phyloP scores from a whole-genome alignment of 176 grass and related monocot species.

The Juncus effusus region DNA sequence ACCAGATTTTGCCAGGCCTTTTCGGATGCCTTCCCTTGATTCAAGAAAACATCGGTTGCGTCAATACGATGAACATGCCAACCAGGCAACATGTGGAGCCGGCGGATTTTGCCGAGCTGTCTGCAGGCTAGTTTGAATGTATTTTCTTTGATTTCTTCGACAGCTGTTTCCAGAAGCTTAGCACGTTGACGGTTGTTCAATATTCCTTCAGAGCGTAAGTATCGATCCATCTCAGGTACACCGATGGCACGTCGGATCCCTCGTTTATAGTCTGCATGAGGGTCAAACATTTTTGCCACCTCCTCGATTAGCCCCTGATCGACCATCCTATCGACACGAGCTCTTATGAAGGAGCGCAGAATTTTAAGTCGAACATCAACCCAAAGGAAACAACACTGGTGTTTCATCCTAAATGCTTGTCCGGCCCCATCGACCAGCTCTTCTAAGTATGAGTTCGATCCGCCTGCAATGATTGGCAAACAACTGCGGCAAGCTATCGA shows the following conservation, averaged over 20 bases:
- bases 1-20: constrained; percentile 43
- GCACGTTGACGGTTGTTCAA: background rate
- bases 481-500: background rate
- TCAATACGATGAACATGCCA: constrained; percentile 42
- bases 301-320: constrained; percentile 30
- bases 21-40: constrained; percentile 1
- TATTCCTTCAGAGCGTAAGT: constrained; percentile 22
- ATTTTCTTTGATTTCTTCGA: constrained; percentile 44
- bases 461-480: constrained; percentile 32
- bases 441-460: constrained; percentile 35
- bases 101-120: constrained; percentile 48
- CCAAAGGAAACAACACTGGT: constrained; percentile 36
- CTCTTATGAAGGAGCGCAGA: constrained; percentile 9
- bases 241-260: constrained; percentile 31
- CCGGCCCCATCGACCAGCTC: constrained; percentile 27
- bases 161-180: constrained; percentile 19
- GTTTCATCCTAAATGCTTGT: constrained; percentile 4
- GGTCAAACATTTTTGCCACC: constrained; percentile 20
- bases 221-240: constrained; percentile 43
- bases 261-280: constrained; percentile 8
- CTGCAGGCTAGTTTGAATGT: constrained; percentile 37
- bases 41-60: constrained; percentile 33
- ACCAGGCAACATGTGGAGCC: constrained; percentile 13
- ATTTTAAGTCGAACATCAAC: constrained; percentile 18
- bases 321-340: constrained; percentile 36